Conservation (phyloP, 23 red algal genomes). For the Cyanidioschyzon merolae region DNA sequence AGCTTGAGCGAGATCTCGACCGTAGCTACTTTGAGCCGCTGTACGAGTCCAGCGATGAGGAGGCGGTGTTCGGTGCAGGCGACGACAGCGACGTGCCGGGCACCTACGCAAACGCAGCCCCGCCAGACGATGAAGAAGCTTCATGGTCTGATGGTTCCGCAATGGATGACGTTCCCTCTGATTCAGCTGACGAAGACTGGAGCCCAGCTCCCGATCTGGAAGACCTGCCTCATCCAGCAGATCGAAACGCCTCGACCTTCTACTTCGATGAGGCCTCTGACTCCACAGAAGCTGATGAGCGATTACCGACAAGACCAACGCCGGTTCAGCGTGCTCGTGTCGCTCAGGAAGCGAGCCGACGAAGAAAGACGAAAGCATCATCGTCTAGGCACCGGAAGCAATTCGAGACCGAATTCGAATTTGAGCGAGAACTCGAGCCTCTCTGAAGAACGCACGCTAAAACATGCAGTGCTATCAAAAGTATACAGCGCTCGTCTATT, state of each 20-base stretch:
- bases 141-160: not conserved
- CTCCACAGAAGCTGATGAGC: not conserved
- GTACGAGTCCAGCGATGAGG: not conserved
- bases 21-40: not conserved
- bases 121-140: not conserved
- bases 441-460: not conserved
- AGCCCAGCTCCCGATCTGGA: not conserved
- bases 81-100: not conserved
- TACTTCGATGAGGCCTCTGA: not conserved
- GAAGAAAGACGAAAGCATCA: not conserved
- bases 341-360: not conserved
- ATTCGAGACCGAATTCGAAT: slow-evolving; percentile 8
- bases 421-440: slow-evolving; percentile 10
- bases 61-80: too few relatives aligned
- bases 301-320: not conserved
- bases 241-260: not conserved
- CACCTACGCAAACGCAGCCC: not conserved
- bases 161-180: not conserved
- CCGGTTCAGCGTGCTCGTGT: not conserved
- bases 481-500: too few relatives aligned
- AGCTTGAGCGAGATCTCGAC: not conserved
- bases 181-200: not conserved
- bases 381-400: not conserved
- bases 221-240: not conserved
- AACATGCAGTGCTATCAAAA: not conserved